A percentile compares a stretch with the other conserved stretches of the same genome.
Evolutionary conservation across 352 stramenopile genomes (phyloP).

Genomic region (Achlya hypogyna): DNA sequence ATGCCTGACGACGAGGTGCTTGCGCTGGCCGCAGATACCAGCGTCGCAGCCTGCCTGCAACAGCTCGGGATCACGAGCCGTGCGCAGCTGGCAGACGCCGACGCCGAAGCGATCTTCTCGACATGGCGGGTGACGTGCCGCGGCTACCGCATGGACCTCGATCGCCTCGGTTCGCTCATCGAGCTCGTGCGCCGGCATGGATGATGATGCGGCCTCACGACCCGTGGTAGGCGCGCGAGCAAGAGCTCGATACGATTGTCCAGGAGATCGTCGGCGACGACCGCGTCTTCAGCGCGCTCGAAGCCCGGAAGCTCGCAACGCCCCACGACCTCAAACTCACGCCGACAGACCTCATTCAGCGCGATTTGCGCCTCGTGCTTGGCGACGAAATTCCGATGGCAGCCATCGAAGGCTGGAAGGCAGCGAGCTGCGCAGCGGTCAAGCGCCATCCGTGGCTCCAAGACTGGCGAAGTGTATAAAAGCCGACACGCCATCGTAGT

Average conservation of each 20-base stretch:
- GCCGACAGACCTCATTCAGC: conserved; percentile 54
- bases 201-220: not conserved
- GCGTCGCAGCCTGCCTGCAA: conserved; percentile 38
- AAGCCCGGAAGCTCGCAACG: conserved; percentile 72
- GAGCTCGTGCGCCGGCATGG: conserved; percentile 20
- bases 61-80: conserved; percentile 42
- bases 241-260: conserved; percentile 78
- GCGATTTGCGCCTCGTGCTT: conserved; percentile 22
- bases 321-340: conserved; percentile 64
- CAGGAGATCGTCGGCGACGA: conserved; percentile 47
- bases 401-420: conserved; percentile 41
- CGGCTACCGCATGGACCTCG: conserved; percentile 8
- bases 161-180: conserved; percentile 44
- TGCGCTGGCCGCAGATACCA: conserved; percentile 37
- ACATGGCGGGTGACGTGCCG: not conserved
- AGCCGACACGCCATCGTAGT: no score
- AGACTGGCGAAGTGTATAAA: conserved; percentile 76
- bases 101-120: conserved; percentile 20
- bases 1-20: conserved; percentile 63
- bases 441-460: conserved; percentile 44
- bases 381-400: conserved; percentile 26
- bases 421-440: conserved; percentile 32
- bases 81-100: conserved; percentile 41
- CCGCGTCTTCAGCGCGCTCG: conserved; percentile 36
- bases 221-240: conserved; percentile 39